phyloP scores from a whole-genome alignment of 305 asterid species.

The Petunia hybrid region DNA sequence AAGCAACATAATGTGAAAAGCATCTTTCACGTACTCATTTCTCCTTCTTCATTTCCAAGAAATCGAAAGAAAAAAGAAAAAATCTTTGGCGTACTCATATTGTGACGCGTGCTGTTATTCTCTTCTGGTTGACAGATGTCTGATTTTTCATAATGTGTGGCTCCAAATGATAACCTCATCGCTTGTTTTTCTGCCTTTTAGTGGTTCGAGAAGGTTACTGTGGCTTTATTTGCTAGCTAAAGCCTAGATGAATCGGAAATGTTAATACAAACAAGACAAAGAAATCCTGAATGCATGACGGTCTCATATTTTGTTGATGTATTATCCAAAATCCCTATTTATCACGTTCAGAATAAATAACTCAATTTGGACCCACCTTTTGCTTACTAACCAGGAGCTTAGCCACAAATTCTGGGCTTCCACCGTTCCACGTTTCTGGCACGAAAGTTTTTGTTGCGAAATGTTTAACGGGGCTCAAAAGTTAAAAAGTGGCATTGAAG shows the following conservation, averaged over 20 bases:
- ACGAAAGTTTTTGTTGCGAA: too few species aligned
- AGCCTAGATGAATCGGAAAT: neutral
- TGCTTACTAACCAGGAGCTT: neutral
- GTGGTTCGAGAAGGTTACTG: constrained; percentile 18
- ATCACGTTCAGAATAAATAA: constrained; percentile 31
- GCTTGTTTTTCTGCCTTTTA: neutral
- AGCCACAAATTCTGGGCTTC: constrained; percentile 11
- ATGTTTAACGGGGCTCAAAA: too few species aligned
- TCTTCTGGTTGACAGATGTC: constrained; percentile 14
- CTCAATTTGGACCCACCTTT: constrained; percentile 13
- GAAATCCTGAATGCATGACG: neutral
- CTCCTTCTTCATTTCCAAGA: neutral
- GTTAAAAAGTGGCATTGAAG: too few species aligned
- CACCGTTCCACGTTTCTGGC: too few species aligned
- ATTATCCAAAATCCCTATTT: constrained; percentile 21
- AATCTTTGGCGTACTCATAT: neutral
- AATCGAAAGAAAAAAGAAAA: neutral
- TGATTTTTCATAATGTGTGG: constrained; percentile 17
- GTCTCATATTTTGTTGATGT: constrained; percentile 14
- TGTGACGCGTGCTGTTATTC: neutral
- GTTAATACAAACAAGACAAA: constrained; percentile 26
- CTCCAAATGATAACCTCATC: constrained; percentile 15
- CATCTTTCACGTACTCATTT: neutral
- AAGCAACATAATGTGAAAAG: too few species aligned
- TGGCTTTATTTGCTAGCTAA: neutral